Base-by-base conservation (phyloP, 2,329 filamentous ascomycete genomes). In the Hypoxylon sp. region DNA sequence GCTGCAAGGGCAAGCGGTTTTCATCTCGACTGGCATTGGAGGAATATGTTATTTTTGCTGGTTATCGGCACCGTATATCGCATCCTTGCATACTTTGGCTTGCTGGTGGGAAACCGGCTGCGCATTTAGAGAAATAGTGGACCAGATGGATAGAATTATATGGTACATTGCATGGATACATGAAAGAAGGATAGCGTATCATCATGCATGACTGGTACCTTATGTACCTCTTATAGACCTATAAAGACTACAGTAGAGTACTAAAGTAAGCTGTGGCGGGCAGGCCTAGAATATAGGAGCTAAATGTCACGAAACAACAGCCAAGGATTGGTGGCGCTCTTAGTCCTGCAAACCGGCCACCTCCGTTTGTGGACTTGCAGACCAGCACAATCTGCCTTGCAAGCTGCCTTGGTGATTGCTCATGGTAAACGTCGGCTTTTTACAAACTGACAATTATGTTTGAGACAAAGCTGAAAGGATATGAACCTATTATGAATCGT, bases 1-100 rank as follows among this genome's bases (percentile, higher is more conserved):
- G 85, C 86, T 4, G 77, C 80, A 0, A 19, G 77, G 38, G 11
- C 71, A 71, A 1, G 79, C 83, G 86, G 86, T 0, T 88, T 81
- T 66, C 75, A 79, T 38, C 74, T 88, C 1, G 77, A 82, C 19
- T 76, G 80, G 59, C 81, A 83, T 55, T 79, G 78, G 70, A 61
- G 78, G 38, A 87, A 89, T 71, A 72, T 86, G 65, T 57, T 76
- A n/a, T 73, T 84, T 13, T 50, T 86, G 58, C 65, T 82, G 21
- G 76, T 70, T 0, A 82, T 86, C 51, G 84, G 84, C 11, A 81
- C 79, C 1, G 65, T 76, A 2, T 86, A 85, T 67, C 75, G 84
- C 13, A 25, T 84, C 2, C 17, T 86, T 19, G 84, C 84, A 1
- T 84, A 79, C 68, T 49, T 77, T n/a, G 81, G 81, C 0, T 61